Conservation (phyloP, 2,329 filamentous ascomycete genomes). For the Mycocentrospora acerina region DNA sequence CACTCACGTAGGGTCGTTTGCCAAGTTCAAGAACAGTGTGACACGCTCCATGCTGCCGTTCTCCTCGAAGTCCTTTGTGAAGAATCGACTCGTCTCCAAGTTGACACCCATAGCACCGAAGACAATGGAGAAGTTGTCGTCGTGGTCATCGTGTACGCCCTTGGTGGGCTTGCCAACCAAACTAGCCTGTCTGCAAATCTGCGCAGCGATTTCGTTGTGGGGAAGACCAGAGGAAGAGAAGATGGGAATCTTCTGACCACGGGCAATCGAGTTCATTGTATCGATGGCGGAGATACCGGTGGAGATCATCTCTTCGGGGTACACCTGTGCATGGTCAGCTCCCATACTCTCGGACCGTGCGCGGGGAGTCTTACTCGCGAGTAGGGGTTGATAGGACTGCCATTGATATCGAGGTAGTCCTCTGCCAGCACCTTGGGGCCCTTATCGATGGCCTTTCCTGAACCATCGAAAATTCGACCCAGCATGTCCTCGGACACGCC, state of each 20-base stretch:
- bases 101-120: slow-evolving; percentile 99
- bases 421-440: slow-evolving; percentile 97
- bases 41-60: slow-evolving; percentile 98
- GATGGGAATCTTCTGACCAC: slow-evolving; percentile 99
- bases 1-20: slow-evolving; percentile 93
- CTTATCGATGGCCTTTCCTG: slow-evolving; percentile 97
- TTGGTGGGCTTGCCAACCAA: slow-evolving; percentile 92
- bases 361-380: slow-evolving; percentile 70
- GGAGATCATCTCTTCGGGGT: slow-evolving; percentile 99
- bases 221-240: slow-evolving; percentile 98
- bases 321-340: slow-evolving; percentile 63
- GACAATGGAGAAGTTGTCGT: slow-evolving; percentile 99
- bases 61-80: slow-evolving; percentile 97
- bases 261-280: slow-evolving; percentile 89
- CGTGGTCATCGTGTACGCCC: slow-evolving; percentile 92
- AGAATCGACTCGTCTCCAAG: slow-evolving; percentile 97
- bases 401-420: slow-evolving; percentile 99
- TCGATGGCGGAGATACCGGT: slow-evolving; percentile 99
- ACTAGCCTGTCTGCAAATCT: slow-evolving; percentile 96
- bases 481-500: slow-evolving; percentile 99
- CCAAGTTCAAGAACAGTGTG: slow-evolving; percentile 97
- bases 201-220: slow-evolving; percentile 98
- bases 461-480: slow-evolving; percentile 97
- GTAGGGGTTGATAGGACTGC: slow-evolving; percentile 97
- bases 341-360: slow-evolving; percentile 13